Conservation (phyloP, 176 grass and related monocot genomes). For the Tuctoria greenei region DNA sequence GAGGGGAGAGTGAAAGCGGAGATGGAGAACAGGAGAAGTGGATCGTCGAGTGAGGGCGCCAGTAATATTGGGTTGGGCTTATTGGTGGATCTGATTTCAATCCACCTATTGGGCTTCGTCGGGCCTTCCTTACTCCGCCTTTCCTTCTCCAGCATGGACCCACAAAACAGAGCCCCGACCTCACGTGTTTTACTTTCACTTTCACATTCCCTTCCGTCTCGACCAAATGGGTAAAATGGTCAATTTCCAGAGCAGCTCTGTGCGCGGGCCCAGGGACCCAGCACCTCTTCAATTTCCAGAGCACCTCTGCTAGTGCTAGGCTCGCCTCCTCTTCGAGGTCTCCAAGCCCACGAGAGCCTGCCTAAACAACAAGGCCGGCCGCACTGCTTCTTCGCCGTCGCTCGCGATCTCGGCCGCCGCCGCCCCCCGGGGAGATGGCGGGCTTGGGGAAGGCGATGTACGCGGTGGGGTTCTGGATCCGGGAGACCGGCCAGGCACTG, state of each 20-base stretch:
- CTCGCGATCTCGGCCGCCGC: slow-evolving; percentile 2
- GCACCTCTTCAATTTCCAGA: neutral
- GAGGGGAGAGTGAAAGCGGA: neutral
- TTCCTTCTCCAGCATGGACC: too few relatives aligned
- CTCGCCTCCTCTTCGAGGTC: slow-evolving; percentile 37
- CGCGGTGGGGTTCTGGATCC: slow-evolving; percentile 95
- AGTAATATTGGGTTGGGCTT: neutral
- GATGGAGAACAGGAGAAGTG: slow-evolving; percentile 1
- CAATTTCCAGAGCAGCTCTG: neutral
- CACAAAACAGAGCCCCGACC: neutral
- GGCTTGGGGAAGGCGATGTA: slow-evolving; percentile 86
- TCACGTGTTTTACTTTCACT: too few relatives aligned
- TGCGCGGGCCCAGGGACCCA: neutral
- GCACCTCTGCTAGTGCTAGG: neutral
- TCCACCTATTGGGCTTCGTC: too few relatives aligned
- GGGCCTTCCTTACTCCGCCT: too few relatives aligned
- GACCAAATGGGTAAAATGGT: slow-evolving; percentile 10
- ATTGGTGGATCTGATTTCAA: neutral
- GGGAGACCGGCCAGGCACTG: slow-evolving; percentile 91
- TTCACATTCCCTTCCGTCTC: too few relatives aligned
- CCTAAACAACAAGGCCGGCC: neutral
- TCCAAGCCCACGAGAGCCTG: slow-evolving; percentile 41
- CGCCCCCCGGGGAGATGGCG: slow-evolving; percentile 46
- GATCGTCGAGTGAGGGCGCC: neutral
- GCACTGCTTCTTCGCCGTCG: neutral